These are phyloP conservation scores for Scheffersomyces ergatensis DNA, from an alignment of 805 yeast genomes.

Conservation along the genomic window DNA sequence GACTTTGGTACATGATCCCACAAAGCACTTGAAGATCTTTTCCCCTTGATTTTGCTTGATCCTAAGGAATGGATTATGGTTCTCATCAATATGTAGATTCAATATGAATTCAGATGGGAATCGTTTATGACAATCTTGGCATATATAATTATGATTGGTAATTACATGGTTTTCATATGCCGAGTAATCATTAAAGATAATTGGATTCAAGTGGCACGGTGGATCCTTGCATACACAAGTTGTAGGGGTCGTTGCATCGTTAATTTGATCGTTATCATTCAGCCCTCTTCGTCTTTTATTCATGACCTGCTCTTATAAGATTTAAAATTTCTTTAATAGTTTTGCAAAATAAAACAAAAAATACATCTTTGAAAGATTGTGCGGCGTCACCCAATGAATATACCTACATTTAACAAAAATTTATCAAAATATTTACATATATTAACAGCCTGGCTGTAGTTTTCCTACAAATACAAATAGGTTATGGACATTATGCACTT, in stretches of 20 bases:
- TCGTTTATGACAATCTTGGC: conserved; percentile 33
- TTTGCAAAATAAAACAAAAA: too few relatives aligned
- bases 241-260: neutral
- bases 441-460: too few relatives aligned
- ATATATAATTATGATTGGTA: conserved; percentile 27
- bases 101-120: conserved; percentile 45
- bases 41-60: conserved; percentile 38
- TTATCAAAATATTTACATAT: too few relatives aligned
- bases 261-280: neutral
- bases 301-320: conserved; percentile 1
- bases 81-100: conserved; percentile 49
- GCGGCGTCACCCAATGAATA: too few relatives aligned
- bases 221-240: conserved; percentile 4
- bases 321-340: conserved; percentile 10
- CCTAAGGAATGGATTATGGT: conserved; percentile 48
- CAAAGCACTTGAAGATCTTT: conserved; percentile 42
- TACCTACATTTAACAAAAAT: too few relatives aligned
- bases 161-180: conserved; percentile 20
- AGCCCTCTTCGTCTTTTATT: conserved; percentile 6
- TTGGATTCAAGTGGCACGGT: conserved; percentile 6
- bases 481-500: too few relatives aligned
- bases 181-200: conserved; percentile 8
- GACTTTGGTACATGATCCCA: conserved; percentile 33
- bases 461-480: too few relatives aligned
- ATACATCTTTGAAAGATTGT: too few relatives aligned